Conservation (phyloP, 139 green algal genomes). For the Edaphochlamys debaryana region DNA sequence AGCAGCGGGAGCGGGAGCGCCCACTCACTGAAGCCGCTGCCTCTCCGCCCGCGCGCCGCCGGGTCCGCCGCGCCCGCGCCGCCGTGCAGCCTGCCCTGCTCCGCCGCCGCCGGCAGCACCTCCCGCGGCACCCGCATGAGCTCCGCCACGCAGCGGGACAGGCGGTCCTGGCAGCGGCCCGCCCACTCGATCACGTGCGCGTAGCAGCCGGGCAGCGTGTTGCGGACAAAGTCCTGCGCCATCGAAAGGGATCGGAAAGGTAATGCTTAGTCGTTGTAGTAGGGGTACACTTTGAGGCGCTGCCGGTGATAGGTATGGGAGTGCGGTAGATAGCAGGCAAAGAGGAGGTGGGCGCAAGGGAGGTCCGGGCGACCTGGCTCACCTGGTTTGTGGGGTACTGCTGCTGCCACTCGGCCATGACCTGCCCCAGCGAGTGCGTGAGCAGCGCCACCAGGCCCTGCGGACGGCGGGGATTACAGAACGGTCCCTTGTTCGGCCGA, state of each 20-base stretch:
- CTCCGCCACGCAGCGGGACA: slow-evolving; percentile 12
- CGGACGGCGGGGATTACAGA: too few species aligned
- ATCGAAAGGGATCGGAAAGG: too few species aligned
- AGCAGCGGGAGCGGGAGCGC: too few species aligned
- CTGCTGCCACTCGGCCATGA: slow-evolving; percentile 15
- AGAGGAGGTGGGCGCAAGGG: too few species aligned
- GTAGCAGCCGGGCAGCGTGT: slow-evolving; percentile 16
- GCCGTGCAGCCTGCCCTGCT: neutral
- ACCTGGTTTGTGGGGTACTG: neutral
- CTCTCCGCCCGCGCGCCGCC: neutral
- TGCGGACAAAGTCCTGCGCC: slow-evolving; percentile 20
- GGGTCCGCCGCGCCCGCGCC: neutral
- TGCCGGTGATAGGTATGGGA: too few species aligned
- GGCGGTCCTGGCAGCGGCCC: neutral
- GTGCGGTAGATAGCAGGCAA: too few species aligned
- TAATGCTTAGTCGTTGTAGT: too few species aligned
- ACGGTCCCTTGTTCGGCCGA: too few species aligned
- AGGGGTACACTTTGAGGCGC: too few species aligned
- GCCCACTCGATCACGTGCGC: neutral
- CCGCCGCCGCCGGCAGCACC: slow-evolving; percentile 21
- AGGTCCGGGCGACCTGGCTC: too few species aligned
- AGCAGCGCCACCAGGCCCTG: slow-evolving; percentile 21
- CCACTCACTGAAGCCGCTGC: neutral
- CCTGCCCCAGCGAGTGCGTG: neutral
- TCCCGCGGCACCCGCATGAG: slow-evolving; percentile 4